Percentiles rank a stretch among this genome's conserved stretches.
Evolutionary conservation across 306 rosid species (phyloP).

Genomic region (Rosa persica): DNA sequence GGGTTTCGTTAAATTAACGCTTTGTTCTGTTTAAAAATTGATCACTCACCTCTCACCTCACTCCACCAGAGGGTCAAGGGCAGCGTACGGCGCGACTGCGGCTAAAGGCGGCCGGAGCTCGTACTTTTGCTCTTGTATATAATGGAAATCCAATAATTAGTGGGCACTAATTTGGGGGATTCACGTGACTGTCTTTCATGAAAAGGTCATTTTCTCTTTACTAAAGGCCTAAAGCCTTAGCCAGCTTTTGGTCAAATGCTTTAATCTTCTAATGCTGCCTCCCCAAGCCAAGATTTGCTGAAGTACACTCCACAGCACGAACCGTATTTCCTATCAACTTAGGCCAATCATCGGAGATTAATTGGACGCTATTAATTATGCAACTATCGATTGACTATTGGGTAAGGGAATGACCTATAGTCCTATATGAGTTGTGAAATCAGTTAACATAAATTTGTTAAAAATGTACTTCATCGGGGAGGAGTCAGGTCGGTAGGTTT

Average conservation of each 20-base stretch:
- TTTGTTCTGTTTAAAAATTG: not conserved
- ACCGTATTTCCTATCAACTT: not conserved
- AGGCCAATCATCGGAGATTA: not conserved
- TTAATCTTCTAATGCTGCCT: not conserved
- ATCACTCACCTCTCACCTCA: not conserved
- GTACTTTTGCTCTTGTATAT: constrained; percentile 5
- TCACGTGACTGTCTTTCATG: constrained; percentile 36
- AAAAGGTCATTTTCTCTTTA: constrained; percentile 13
- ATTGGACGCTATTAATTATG: not conserved
- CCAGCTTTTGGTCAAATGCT: constrained; percentile 3
- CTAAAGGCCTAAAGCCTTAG: not conserved
- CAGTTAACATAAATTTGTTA: too few species aligned
- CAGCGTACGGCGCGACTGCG: constrained; percentile 39
- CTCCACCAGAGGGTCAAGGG: constrained; percentile 21
- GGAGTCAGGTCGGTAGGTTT: too few species aligned
- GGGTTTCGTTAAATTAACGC: not conserved
- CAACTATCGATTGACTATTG: too few species aligned
- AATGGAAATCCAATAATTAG: constrained; percentile 41
- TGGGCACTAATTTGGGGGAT: constrained; percentile 48
- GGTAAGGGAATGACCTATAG: too few species aligned
- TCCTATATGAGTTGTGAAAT: too few species aligned
- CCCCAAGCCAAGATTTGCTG: not conserved
- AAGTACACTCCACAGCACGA: not conserved
- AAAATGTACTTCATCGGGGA: too few species aligned
- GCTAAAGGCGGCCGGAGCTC: constrained; percentile 39